Conservation (phyloP, 805 yeast genomes). For the Naumovozyma castellii region DNA sequence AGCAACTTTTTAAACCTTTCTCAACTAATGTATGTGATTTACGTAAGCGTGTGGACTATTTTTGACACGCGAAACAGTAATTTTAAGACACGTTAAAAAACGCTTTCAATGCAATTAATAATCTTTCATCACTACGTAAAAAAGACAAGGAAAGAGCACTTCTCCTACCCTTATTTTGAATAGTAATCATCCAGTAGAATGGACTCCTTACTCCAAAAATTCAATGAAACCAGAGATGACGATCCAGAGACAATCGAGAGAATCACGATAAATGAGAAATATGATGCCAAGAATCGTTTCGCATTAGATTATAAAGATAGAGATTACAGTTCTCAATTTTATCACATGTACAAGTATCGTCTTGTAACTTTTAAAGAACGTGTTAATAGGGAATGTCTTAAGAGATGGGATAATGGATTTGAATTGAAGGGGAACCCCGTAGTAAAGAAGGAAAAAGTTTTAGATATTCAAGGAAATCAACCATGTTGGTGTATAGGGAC, state of each 20-base stretch:
- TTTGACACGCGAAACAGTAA: too few species aligned
- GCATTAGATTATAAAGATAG: conserved; percentile 28
- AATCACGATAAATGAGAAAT: conserved; percentile 9
- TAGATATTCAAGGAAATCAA: conserved; percentile 35
- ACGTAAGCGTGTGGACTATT: too few species aligned
- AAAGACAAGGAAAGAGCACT: too few species aligned
- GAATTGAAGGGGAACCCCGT: conserved; percentile 31
- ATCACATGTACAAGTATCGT: conserved; percentile 46
- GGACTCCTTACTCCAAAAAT: conserved; percentile 9
- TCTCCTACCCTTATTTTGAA: too few species aligned
- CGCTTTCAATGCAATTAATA: too few species aligned
- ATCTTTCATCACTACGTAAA: too few species aligned
- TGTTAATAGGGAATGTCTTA: conserved; percentile 36
- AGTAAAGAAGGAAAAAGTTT: conserved; percentile 34
- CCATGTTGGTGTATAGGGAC: conserved; percentile 82
- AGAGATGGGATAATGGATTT: conserved; percentile 49
- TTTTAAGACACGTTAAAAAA: too few species aligned
- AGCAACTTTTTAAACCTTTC: too few species aligned
- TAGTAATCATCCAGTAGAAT: too few species aligned
- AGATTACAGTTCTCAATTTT: conserved; percentile 48
- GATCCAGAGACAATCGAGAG: conserved; percentile 12
- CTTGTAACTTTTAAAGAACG: conserved; percentile 39
- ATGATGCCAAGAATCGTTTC: conserved; percentile 14
- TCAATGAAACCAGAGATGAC: conserved; percentile 8
- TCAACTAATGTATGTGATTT: too few species aligned